Evolutionary conservation across 768 basidiomycete genomes (phyloP).

Genomic region (Pulveroboletus sp.): DNA sequence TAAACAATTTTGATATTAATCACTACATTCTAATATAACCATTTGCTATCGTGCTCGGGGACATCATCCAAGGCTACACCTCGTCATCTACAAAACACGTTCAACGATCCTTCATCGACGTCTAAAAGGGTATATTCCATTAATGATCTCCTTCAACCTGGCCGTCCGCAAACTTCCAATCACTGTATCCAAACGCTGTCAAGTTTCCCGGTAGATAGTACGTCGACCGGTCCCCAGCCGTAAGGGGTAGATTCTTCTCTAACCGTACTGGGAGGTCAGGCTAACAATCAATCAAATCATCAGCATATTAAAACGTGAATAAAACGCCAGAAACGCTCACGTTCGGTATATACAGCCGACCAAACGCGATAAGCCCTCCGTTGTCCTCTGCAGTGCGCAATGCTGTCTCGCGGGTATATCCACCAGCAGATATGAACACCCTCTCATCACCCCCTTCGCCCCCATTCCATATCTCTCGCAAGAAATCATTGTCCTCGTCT

Average conservation of each 20-base stretch:
- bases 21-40: too few species aligned
- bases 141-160: background rate
- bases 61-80: too few species aligned
- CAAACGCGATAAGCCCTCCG: too few species aligned
- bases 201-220: constrained; percentile 25
- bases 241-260: constrained; percentile 8
- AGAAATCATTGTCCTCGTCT: constrained; percentile 6
- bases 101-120: background rate
- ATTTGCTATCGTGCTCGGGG: too few species aligned
- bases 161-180: constrained; percentile 24
- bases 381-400: too few species aligned
- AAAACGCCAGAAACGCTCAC: constrained; percentile 22
- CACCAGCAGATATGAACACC: too few species aligned
- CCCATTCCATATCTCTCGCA: too few species aligned
- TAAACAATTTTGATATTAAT: too few species aligned
- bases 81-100: background rate
- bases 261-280: constrained; percentile 28
- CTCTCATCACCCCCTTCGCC: too few species aligned
- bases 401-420: too few species aligned
- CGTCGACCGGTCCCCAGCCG: constrained; percentile 13
- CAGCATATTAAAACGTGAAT: background rate
- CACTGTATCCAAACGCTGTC: constrained; percentile 27
- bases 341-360: constrained; percentile 34
- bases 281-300: constrained; percentile 2
- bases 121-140: background rate